Base-by-base conservation (phyloP, 2,329 filamentous ascomycete species). In the Aspergillus arachidicola region DNA sequence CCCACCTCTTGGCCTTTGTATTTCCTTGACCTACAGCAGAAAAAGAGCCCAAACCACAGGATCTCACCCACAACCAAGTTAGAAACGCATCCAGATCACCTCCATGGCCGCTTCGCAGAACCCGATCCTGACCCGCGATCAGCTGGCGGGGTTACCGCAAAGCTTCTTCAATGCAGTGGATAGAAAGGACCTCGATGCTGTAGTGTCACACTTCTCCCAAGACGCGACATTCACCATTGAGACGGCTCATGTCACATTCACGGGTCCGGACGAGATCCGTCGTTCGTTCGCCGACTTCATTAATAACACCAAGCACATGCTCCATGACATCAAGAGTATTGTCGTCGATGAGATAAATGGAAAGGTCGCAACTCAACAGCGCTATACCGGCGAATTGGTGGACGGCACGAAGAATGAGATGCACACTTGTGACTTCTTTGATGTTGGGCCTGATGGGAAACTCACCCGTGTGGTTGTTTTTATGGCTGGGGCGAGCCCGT, bases 391-490 rank as follows among this genome's bases (percentile, higher is more conserved):
- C 2, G 46, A 53, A 38, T 6, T 58, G 6, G 2, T 51, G 6
- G 57, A 64, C 7, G 63, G 63, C 6, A 57, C 57, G 0, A 19
- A 53, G 30, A 48, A 46, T 4, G 57, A 64, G 32, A 54, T 64
- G 51, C 6, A 36, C 3, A 64, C 59, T 48, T 64, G 60, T 12
- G 62, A 64, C n/a, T 60, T 64, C 21, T 64, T 64, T 19, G 60
- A 62, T 16, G 10, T 64, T 2, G 60, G 57, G 19, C 21, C 38
- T 0, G 38, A 60, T 23, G 63, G 60, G 7, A 46, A 36, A 32
- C 57, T 64, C 30, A 28, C 23, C 3, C 38, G 43, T 1, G 60
- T 64, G 26, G 2, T 54, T 12, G 26, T 64, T 51, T 64, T 57
- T 57, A 64, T 64, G 63, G 46, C 50, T 12, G 63, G 63, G 1